Evolutionary conservation across 1,284 basidiomycete species (phyloP).

Genomic region (Agroathelia rolfsii): DNA sequence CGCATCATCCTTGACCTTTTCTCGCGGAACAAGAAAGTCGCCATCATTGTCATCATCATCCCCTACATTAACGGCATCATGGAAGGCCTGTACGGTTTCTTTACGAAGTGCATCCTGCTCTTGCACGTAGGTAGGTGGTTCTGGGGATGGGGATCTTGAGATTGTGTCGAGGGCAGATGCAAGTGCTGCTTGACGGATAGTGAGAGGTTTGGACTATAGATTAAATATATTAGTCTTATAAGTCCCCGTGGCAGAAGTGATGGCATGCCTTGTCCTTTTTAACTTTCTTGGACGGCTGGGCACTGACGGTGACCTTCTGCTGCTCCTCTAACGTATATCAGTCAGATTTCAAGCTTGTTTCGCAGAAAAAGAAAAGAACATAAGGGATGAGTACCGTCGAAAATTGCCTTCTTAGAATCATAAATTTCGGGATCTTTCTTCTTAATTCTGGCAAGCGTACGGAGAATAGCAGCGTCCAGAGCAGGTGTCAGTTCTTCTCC

Average conservation of each 20-base stretch:
- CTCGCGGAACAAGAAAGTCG: slow-evolving; percentile 62
- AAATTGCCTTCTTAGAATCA: slow-evolving; percentile 58
- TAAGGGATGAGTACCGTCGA: slow-evolving; percentile 47
- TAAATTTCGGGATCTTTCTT: slow-evolving; percentile 82
- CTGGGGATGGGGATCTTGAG: slow-evolving; percentile 45
- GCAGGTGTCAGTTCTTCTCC: slow-evolving; percentile 93
- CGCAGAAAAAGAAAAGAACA: slow-evolving; percentile 2
- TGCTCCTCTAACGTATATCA: slow-evolving; percentile 48
- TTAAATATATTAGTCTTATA: slow-evolving; percentile 6
- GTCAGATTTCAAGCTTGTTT: slow-evolving; percentile 7
- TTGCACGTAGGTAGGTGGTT: slow-evolving; percentile 57
- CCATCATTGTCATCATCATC: slow-evolving; percentile 46
- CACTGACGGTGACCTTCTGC: slow-evolving; percentile 25
- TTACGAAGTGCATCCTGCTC: slow-evolving; percentile 70
- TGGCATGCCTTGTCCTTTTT: slow-evolving; percentile 44
- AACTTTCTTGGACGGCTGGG: slow-evolving; percentile 12
- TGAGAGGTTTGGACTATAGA: slow-evolving; percentile 46
- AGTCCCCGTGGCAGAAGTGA: slow-evolving; percentile 3
- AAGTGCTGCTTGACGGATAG: slow-evolving; percentile 49
- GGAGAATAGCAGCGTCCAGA: slow-evolving; percentile 89
- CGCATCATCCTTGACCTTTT: slow-evolving; percentile 68
- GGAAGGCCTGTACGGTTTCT: slow-evolving; percentile 82
- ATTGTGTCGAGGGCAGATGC: slow-evolving; percentile 39
- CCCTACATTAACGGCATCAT: slow-evolving; percentile 31
- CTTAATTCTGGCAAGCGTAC: slow-evolving; percentile 83